Evolutionary conservation across 306 rosid species (phyloP), one percentile per base, ranked within the genome.

Genomic region (Malus orientalis): DNA sequence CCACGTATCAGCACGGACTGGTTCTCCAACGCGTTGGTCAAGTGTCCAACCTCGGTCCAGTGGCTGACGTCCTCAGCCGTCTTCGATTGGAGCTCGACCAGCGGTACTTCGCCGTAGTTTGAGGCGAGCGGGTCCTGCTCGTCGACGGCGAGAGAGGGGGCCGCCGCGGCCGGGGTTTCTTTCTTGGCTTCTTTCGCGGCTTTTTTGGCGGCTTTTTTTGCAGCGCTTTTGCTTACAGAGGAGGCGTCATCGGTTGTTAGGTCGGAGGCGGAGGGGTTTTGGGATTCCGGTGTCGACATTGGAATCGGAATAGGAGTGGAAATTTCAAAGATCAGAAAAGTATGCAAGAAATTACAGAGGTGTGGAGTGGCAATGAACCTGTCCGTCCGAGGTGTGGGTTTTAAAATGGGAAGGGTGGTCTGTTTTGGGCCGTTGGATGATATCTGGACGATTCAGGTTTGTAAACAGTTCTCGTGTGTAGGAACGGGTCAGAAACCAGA

Each of bases 141-240:
- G 42, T 88, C 96, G 13, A 91, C 79, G 5, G 91, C 61, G 11
- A 88, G 85, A 7, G 82, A 32, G 25, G 82, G 83, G 57, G 75
- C 33, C 4, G 88, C 33, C 6, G 90, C 47, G 0, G 88, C 83
- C 9, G 84, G 70, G 1, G 91, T 72, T 2, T 84, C 74, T 42
- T 74, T 95, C 96, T 42, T 84, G 91, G 11, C 87, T 96, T 96
- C 36, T 92, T 98, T 22, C 40, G 88, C 85, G 15, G 89, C 99
- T 75, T 92, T 95, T 81, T 92, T 94, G 0, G 95, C 54, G 54
- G 54, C 98, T 72, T 92, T 95, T 81, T 92, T 96, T 1, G 69
- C 90, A 0, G 97, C 96, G 72, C 91, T 96, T 80, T 96, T 96
- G 94, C 97, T 96, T 3, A 72, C 20, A 2, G 90, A 66, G 20